These are phyloP conservation scores for Tricharina praecox DNA, from an alignment of 495 filamentous ascomycete genomes.

Conservation along the genomic window DNA sequence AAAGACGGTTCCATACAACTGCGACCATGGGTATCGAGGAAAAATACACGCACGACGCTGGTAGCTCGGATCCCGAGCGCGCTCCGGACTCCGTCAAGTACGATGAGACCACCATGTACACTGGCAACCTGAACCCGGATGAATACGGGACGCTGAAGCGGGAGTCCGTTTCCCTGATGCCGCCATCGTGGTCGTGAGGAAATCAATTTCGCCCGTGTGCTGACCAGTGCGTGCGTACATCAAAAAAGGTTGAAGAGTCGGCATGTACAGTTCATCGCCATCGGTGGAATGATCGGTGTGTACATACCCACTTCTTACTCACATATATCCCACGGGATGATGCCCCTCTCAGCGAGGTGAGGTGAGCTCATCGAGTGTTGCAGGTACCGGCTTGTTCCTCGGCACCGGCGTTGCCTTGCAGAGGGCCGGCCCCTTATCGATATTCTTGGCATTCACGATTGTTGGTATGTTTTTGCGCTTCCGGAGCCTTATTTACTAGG, in stretches of 20 bases:
- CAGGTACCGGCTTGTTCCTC: slow-evolving; percentile 41
- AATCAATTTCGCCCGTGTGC: no score
- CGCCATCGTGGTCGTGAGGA: background rate
- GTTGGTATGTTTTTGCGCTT: slow-evolving; percentile 27
- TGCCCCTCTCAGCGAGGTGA: no score
- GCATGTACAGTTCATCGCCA: slow-evolving; percentile 43
- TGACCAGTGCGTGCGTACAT: no score
- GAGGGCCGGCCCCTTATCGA: slow-evolving; percentile 31
- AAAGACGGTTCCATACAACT: no score
- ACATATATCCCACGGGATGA: no score
- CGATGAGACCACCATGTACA: background rate
- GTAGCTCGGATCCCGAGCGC: background rate
- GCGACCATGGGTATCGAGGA: background rate
- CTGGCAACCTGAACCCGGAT: background rate
- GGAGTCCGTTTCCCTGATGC: background rate
- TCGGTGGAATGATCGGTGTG: slow-evolving; percentile 45
- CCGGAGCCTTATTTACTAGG: background rate
- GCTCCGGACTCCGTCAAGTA: background rate
- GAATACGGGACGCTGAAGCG: slow-evolving; percentile 6
- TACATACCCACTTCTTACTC: no score
- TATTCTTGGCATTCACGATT: slow-evolving; percentile 37
- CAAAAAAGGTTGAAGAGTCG: background rate
- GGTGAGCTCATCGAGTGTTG: background rate
- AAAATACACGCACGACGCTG: background rate
- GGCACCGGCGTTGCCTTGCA: slow-evolving; percentile 33